Evolutionary conservation across 495 filamentous ascomycete genomes (phyloP), one percentile per base, ranked within the genome.

Genomic region (Staphylotrichum longicolle): DNA sequence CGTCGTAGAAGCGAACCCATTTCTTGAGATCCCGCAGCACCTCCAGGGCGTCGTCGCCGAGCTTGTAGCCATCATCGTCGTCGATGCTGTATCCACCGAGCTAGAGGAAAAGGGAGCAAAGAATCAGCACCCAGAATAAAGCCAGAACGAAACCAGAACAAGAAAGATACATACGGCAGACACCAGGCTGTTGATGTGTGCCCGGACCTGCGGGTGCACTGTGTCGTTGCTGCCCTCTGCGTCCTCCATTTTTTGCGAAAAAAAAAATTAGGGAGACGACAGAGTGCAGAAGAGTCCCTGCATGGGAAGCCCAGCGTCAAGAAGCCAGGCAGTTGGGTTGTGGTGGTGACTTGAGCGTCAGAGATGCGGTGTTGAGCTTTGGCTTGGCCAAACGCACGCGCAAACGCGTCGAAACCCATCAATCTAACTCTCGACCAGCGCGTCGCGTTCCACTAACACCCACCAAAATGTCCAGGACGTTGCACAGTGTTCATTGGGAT

Each of bases 1-100:
- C 89, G 71, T 99, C 95, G 80, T 95, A 95, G 60, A 96, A 81
- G 70, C 88, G 91, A 66, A 99, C 77, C 95, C 95, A 98, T 82
- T 85, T 87, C 65, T 91, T 91, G 46, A 98, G 81, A 74, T 99
- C 95, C 55, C 92, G 89, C 57, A 99, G 80, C 74, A 91, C 93
- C 53, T 93, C 90, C 63, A 95, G 74, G 7, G 95, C 92, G 74
- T 97, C 93, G 70, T 98, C 93, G 69, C 95, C 95, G 50, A 98
- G 85, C 7, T 88, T 81, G 74, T 99, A 99, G 63, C 68, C 69
- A 59, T 89, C 91, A 55, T 89, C 88, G 70, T 89, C 89, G 50
- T 90, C 89, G 39, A 87, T 83, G 68, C 90, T 87, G 66, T 86
- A 85, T 32, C 95, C 94, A 74, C 94, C 94, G 61, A 98, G 86